phyloP scores from a whole-genome alignment of 23 red algal genomes.

The Gracilariopsis chorda region DNA sequence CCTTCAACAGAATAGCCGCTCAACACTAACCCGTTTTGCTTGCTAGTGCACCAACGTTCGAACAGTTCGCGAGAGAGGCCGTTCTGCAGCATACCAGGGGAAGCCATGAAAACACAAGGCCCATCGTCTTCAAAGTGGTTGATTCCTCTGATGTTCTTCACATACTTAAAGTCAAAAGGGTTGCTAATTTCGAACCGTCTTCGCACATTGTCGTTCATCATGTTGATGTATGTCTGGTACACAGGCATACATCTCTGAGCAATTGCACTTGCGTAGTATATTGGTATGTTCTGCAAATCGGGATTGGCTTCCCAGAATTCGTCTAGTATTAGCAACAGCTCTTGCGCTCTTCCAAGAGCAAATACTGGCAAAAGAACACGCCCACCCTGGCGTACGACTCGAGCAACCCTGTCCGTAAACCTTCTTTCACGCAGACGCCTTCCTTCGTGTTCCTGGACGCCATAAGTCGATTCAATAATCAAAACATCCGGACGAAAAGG shows the following conservation, averaged over 20 bases:
- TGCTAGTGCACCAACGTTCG: constrained; percentile 95
- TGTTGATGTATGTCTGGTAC: constrained; percentile 99
- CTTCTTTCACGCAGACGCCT: constrained; percentile 87
- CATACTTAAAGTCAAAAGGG: constrained; percentile 99
- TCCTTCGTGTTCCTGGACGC: constrained; percentile 93
- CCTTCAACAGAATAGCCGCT: constrained; percentile 97
- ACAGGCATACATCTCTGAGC: constrained; percentile 99
- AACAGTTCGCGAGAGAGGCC: constrained; percentile 89
- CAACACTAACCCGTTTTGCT: constrained; percentile 87
- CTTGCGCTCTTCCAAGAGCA: constrained; percentile 96
- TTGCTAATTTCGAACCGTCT: constrained; percentile 90
- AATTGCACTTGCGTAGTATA: constrained; percentile 97
- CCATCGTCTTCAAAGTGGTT: constrained; percentile 86
- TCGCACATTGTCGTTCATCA: constrained; percentile 97
- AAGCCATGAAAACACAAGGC: constrained; percentile 99
- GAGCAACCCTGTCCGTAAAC: constrained; percentile 94
- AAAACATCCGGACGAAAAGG: constrained; percentile 90
- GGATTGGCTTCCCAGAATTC: constrained; percentile 99
- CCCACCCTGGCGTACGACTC: constrained; percentile 92
- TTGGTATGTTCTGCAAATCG: constrained; percentile 87
- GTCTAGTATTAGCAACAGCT: constrained; percentile 96
- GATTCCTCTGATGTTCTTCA: constrained; percentile 81
- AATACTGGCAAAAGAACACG: constrained; percentile 93
- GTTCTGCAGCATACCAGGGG: constrained; percentile 97
- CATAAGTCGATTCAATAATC: constrained; percentile 95